These are phyloP conservation scores for Meira miltonrushii DNA, from an alignment of 1,284 basidiomycete species.

Conservation along the genomic window DNA sequence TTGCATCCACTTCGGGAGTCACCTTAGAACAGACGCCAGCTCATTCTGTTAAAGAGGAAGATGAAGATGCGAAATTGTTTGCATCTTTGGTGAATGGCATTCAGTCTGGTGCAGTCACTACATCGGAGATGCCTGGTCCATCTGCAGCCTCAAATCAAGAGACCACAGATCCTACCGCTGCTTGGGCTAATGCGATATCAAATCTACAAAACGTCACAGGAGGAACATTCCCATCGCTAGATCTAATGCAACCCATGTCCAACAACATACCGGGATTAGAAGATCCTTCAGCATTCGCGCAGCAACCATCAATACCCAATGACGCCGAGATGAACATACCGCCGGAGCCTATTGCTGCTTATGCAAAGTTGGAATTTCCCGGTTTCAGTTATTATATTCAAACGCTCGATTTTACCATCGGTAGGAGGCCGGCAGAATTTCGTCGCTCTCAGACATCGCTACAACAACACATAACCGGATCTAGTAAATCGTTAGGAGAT, in stretches of 20 bases:
- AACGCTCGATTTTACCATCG: slow-evolving; percentile 68
- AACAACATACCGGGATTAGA: not conserved
- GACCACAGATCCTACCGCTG: not conserved
- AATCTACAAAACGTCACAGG: not conserved
- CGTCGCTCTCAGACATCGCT: slow-evolving; percentile 7
- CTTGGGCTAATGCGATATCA: not conserved
- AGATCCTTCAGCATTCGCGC: slow-evolving; percentile 1
- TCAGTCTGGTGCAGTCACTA: not conserved
- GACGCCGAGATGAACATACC: not conserved
- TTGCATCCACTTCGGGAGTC: slow-evolving; percentile 33
- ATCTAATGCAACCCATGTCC: not conserved
- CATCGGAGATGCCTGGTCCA: not conserved
- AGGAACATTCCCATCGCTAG: not conserved
- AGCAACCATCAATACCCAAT: not conserved
- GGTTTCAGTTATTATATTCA: slow-evolving; percentile 82
- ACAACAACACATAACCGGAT: slow-evolving; percentile 33
- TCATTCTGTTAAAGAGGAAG: slow-evolving; percentile 14
- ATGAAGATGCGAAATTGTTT: slow-evolving; percentile 35
- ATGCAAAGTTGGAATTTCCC: slow-evolving; percentile 86
- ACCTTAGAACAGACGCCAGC: slow-evolving; percentile 21
- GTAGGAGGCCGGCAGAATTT: slow-evolving; percentile 56
- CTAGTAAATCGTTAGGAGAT: slow-evolving; percentile 32
- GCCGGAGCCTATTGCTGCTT: slow-evolving; percentile 66
- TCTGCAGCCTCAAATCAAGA: not conserved
- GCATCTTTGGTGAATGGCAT: slow-evolving; percentile 15